Conservation (phyloP, 2,329 filamentous ascomycete species). For the Cladosporium sp. region DNA sequence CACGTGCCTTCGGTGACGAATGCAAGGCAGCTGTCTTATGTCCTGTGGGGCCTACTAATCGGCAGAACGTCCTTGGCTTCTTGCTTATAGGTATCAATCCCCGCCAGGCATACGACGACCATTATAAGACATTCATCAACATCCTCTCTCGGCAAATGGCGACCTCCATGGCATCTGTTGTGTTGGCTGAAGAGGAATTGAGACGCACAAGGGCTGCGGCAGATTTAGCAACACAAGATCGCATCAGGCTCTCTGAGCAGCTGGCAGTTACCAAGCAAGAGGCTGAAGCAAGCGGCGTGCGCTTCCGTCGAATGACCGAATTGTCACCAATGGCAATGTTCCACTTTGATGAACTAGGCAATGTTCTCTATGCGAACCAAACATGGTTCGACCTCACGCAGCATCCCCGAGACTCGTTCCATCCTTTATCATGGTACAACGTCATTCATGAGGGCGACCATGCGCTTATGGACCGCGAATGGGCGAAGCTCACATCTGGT, state of each 20-base stretch:
- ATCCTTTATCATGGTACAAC: conserved; percentile 15
- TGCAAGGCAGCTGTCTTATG: conserved; percentile 32
- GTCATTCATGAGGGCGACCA: conserved; percentile 17
- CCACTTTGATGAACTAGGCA: conserved; percentile 30
- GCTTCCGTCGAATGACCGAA: conserved; percentile 36
- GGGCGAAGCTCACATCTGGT: conserved; percentile 17
- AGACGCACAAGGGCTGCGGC: conserved; percentile 63
- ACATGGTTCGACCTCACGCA: conserved; percentile 31
- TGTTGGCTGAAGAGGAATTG: conserved; percentile 42
- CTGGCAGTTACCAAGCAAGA: conserved; percentile 22
- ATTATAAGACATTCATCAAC: conserved; percentile 29
- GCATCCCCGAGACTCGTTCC: conserved; percentile 13
- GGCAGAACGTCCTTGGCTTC: conserved; percentile 18
- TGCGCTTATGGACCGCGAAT: conserved; percentile 11
- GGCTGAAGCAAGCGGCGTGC: conserved; percentile 25
- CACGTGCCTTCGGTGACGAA: conserved; percentile 56
- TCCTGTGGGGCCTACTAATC: conserved; percentile 26
- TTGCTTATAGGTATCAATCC: conserved; percentile 34
- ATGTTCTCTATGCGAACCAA: conserved; percentile 36
- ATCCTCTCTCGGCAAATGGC: conserved; percentile 25
- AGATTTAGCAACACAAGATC: conserved; percentile 50
- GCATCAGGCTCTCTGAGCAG: conserved; percentile 44
- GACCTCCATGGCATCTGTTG: conserved; percentile 25
- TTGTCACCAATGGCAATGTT: conserved; percentile 37
- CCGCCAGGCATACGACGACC: conserved; percentile 30